phyloP scores from a whole-genome alignment of 805 yeast genomes.

The Starmerella sp. region DNA sequence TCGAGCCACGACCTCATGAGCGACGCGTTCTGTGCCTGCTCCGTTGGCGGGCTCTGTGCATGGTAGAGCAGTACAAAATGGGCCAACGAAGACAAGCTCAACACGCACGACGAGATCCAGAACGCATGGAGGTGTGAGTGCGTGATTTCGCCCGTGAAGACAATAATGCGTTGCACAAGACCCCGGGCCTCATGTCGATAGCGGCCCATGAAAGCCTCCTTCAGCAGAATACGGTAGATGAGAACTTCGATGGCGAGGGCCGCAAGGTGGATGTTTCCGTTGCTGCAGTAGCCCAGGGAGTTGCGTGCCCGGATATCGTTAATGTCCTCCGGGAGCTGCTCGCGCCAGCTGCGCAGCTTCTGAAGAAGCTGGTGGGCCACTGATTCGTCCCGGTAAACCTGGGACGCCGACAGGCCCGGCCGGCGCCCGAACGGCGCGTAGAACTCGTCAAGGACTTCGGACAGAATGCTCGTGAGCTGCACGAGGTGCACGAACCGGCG shows the following conservation, averaged over 20 bases:
- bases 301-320: conserved; percentile 22
- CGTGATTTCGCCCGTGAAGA: conserved; percentile 27
- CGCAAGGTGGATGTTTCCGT: conserved; percentile 27
- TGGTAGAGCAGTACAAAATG: conserved; percentile 29
- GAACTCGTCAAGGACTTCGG: conserved; percentile 22
- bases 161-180: conserved; percentile 25
- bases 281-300: conserved; percentile 25
- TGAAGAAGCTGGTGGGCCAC: conserved; percentile 19
- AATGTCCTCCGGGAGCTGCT: conserved; percentile 23
- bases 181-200: conserved; percentile 25
- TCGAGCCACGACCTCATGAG: conserved; percentile 27
- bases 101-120: conserved; percentile 28
- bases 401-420: conserved; percentile 13
- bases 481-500: conserved; percentile 25
- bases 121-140: conserved; percentile 30
- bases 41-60: conserved; percentile 26
- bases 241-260: conserved; percentile 27
- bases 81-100: conserved; percentile 27
- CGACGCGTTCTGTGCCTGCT: conserved; percentile 23
- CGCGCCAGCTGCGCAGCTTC: conserved; percentile 23
- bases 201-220: conserved; percentile 20
- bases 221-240: conserved; percentile 24
- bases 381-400: conserved; percentile 6
- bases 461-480: conserved; percentile 25
- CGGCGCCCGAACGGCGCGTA: conserved; percentile 17